Evolutionary conservation across 257 asterid genomes (phyloP).

Genomic region (Jacaranda copaia): DNA sequence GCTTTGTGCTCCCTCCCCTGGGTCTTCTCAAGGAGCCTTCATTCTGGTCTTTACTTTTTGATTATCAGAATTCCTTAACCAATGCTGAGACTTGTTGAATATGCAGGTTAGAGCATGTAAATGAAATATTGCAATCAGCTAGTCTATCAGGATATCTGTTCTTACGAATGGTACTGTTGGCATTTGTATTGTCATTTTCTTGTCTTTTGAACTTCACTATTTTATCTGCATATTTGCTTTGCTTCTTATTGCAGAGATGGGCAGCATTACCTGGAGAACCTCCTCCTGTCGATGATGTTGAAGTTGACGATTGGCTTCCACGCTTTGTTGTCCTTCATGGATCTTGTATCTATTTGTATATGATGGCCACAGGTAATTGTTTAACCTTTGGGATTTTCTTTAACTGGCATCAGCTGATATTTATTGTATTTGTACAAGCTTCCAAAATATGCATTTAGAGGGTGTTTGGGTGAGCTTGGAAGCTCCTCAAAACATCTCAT

Average conservation of each 20-base stretch:
- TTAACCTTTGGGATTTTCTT: constrained; percentile 12
- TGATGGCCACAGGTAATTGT: constrained; percentile 71
- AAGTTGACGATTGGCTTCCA: constrained; percentile 96
- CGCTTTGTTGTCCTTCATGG: constrained; percentile 94
- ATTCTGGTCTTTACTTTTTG: neutral
- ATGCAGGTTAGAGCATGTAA: constrained; percentile 84
- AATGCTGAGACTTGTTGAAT: neutral
- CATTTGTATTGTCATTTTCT: neutral
- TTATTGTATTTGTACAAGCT: neutral
- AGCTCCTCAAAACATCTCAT: too few relatives aligned
- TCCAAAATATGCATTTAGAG: neutral
- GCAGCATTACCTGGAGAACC: constrained; percentile 94
- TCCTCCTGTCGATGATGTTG: constrained; percentile 80
- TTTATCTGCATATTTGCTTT: constrained; percentile 29
- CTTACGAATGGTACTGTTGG: constrained; percentile 67
- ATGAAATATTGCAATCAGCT: constrained; percentile 86
- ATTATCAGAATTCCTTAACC: constrained; percentile 13
- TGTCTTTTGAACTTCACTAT: constrained; percentile 15
- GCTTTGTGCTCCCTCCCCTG: neutral
- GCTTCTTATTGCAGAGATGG: constrained; percentile 68
- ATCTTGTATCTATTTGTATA: constrained; percentile 68
- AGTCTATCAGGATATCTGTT: constrained; percentile 82
- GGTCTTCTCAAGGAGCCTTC: constrained; percentile 3
- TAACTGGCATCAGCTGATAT: neutral
- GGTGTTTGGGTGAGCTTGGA: too few relatives aligned